These are phyloP conservation scores for Cadophora malorum DNA, from an alignment of 2,329 filamentous ascomycete species.

Conservation along the genomic window DNA sequence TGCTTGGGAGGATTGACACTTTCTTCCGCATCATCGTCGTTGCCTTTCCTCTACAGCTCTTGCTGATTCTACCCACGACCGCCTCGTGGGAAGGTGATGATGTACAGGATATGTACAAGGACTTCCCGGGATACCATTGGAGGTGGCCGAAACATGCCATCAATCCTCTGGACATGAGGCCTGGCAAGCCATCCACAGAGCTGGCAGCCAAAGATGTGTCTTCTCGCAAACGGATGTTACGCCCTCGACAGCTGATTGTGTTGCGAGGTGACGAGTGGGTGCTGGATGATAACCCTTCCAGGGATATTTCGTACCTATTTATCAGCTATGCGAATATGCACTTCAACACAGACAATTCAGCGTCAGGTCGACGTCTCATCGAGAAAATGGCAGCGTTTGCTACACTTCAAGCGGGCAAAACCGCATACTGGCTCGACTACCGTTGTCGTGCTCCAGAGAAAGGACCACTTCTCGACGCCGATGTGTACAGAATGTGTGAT, in stretches of 20 bases:
- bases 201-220: background rate
- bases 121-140: constrained; percentile 40
- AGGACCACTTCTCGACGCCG: constrained; percentile 22
- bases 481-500: constrained; percentile 35
- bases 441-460: constrained; percentile 23
- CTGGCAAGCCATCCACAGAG: background rate
- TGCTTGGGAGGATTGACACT: constrained; percentile 24
- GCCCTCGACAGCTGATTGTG: constrained; percentile 23
- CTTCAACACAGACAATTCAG: constrained; percentile 24
- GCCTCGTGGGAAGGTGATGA: constrained; percentile 34
- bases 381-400: constrained; percentile 20
- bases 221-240: constrained; percentile 14
- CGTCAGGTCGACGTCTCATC: constrained; percentile 15
- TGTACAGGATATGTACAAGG: constrained; percentile 33
- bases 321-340: constrained; percentile 28
- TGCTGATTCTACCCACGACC: constrained; percentile 33
- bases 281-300: constrained; percentile 17
- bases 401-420: constrained; percentile 5
- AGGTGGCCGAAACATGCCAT: constrained; percentile 41
- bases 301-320: constrained; percentile 24
- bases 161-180: constrained; percentile 38
- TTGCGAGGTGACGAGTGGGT: constrained; percentile 22
- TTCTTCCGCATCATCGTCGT: constrained; percentile 32
- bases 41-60: constrained; percentile 36
- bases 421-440: constrained; percentile 31